Conservation (phyloP, 208 protist genomes). For the Crithidia brevicula region DNA sequence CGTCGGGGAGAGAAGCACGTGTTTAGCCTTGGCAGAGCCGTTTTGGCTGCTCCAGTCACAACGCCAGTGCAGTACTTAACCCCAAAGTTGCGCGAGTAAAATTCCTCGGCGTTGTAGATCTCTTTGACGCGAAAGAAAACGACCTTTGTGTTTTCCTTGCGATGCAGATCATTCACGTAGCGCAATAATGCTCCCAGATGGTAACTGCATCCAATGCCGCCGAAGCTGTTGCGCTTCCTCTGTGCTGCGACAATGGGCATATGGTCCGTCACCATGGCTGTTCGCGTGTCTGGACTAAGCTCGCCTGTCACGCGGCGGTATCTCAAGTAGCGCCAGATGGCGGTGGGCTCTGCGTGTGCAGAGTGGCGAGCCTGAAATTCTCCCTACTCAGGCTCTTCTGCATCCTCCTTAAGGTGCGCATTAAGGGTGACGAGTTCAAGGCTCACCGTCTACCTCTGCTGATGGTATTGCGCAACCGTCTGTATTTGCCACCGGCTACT, state of each 20-base stretch:
- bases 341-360: constrained; percentile 1
- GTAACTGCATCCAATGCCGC: neutral
- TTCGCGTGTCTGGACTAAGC: neutral
- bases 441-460: constrained; percentile 5
- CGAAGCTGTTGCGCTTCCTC: constrained; percentile 5
- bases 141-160: neutral
- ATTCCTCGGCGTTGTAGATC: constrained; percentile 3
- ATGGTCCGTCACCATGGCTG: constrained; percentile 5
- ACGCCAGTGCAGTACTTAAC: neutral
- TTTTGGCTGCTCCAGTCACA: neutral
- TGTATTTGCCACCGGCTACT: neutral
- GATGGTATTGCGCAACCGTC: neutral
- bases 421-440: neutral
- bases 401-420: neutral
- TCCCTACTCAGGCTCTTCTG: neutral
- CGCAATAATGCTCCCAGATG: neutral
- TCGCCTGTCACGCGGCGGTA: neutral
- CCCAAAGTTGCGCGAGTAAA: constrained; percentile 5
- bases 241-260: constrained; percentile 3
- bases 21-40: neutral
- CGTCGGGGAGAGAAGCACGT: neutral
- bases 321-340: constrained; percentile 1
- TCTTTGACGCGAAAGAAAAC: constrained; percentile 5
- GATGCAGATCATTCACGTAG: constrained; percentile 5
- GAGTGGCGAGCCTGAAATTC: neutral